Conservation (phyloP, 257 asterid genomes). For the Perilla frutescens region DNA sequence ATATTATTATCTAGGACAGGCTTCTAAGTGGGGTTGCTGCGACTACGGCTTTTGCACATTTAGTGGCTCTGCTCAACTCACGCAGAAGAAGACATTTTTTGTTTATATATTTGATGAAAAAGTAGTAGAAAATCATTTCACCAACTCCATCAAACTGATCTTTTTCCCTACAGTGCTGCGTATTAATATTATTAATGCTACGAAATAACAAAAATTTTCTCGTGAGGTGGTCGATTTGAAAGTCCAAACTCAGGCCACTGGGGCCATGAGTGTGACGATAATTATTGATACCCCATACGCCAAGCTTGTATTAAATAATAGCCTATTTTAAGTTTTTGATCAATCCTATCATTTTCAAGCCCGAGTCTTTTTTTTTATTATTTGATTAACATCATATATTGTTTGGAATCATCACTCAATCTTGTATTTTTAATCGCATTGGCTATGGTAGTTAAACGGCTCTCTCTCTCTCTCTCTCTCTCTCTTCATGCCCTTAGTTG, state of each 20-base stretch:
- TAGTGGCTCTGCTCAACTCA: no score
- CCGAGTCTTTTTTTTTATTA: conserved; percentile 21
- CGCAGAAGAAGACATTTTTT: no score
- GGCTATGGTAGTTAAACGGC: conserved; percentile 7
- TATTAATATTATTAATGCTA: neutral
- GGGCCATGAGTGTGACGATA: conserved; percentile 38
- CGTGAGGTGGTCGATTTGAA: conserved; percentile 10
- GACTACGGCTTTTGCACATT: no score
- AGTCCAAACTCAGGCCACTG: conserved; percentile 22
- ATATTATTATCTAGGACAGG: no score
- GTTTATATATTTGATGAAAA: neutral
- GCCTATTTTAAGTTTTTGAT: neutral
- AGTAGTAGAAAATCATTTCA: conserved; percentile 10
- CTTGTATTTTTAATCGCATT: conserved; percentile 36
- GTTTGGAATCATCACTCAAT: conserved; percentile 35
- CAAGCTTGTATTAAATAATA: neutral
- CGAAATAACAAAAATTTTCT: neutral
- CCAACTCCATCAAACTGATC: conserved; percentile 4
- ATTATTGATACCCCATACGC: conserved; percentile 28
- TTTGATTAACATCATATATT: conserved; percentile 35
- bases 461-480: neutral
- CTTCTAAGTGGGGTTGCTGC: neutral
- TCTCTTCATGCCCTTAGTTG: conserved; percentile 19
- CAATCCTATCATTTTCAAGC: conserved; percentile 27
- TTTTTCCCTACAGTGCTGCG: neutral